Evolutionary conservation across 805 yeast species (phyloP), one percentile per base, ranked within the genome.

Genomic region (Barnettozyma vustinii): DNA sequence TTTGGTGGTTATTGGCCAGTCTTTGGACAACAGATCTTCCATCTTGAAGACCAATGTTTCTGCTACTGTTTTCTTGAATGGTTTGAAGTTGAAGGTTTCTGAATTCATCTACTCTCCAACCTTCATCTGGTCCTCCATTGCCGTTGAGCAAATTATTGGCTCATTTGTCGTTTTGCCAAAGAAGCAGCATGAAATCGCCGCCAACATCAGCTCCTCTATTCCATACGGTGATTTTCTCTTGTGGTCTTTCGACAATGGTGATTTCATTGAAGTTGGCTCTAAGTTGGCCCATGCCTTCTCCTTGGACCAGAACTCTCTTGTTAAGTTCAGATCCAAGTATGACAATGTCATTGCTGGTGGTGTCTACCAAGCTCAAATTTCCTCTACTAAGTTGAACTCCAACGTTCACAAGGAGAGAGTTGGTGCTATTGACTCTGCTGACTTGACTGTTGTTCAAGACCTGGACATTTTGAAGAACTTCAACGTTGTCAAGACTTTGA

Each of bases 261-360:
- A 70, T 46, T 71, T 78, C 51, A 70, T 74, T 33, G 73, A 73
- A 35, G 77, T 82, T 42, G 80, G 91, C 15, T 74, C 83, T 25
- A 79, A 77, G 56, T 67, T 88, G 52, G 84, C 90, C 0, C 85
- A 82, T 52, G 73, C 87, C 20, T 73, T 85, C 56, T 81, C 95
- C 2, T 72, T 85, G 60, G 84, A 79, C 56, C 77, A 77, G 50
- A 62, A 73, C 45, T 71, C 78, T 49, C 60, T 67, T 39, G 75
- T 84, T 49, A 67, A 75, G 46, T 76, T 79, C 64, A 75, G 85
- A 64, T 76, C 85, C 45, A 79, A 78, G 60, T 88, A 72, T 59
- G 96, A 92, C 65, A 90, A 87, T 64, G 63, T 74, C 35, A 70
- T 80, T 15, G 78, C 77, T 45, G 92, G 91, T 33, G 97, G 97